Percentiles rank a stretch among this genome's conserved stretches.
phyloP scores from a whole-genome alignment of 2,329 filamentous ascomycete species.

The Orbilia javanica region DNA sequence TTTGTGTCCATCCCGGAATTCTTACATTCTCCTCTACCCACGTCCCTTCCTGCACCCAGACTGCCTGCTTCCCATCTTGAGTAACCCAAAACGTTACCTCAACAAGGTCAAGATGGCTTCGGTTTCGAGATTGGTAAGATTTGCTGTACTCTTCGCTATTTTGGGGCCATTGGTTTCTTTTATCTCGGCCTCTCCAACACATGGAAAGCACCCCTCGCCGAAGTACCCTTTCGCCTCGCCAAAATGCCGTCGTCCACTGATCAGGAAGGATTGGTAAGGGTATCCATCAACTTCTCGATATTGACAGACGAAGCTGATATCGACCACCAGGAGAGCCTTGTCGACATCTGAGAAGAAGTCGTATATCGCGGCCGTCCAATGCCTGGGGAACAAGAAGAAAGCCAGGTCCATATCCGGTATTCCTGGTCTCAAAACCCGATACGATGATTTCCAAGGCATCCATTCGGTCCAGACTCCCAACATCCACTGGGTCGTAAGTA shows the following conservation, averaged over 20 bases:
- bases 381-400: slow-evolving; percentile 63
- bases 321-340: slow-evolving; percentile 56
- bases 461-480: slow-evolving; percentile 64
- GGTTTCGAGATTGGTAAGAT: neutral
- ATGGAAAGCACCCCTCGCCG: neutral
- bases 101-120: slow-evolving; percentile 23
- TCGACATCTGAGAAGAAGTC: slow-evolving; percentile 60
- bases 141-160: slow-evolving; percentile 8
- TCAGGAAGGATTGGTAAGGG: slow-evolving; percentile 50
- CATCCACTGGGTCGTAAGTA: slow-evolving; percentile 64
- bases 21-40: neutral
- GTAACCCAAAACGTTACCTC: neutral
- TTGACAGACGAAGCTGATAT: neutral
- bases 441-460: slow-evolving; percentile 66
- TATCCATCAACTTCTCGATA: neutral
- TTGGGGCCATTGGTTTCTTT: neutral
- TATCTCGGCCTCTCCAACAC: slow-evolving; percentile 18
- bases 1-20: neutral
- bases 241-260: slow-evolving; percentile 32
- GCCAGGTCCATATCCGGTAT: slow-evolving; percentile 63
- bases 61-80: neutral
- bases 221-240: slow-evolving; percentile 16
- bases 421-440: slow-evolving; percentile 64
- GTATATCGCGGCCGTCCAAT: slow-evolving; percentile 66
- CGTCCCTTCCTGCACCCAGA: neutral